These are phyloP conservation scores for Colletotrichum trifolii DNA, from an alignment of 2,329 filamentous ascomycete species.

Conservation along the genomic window DNA sequence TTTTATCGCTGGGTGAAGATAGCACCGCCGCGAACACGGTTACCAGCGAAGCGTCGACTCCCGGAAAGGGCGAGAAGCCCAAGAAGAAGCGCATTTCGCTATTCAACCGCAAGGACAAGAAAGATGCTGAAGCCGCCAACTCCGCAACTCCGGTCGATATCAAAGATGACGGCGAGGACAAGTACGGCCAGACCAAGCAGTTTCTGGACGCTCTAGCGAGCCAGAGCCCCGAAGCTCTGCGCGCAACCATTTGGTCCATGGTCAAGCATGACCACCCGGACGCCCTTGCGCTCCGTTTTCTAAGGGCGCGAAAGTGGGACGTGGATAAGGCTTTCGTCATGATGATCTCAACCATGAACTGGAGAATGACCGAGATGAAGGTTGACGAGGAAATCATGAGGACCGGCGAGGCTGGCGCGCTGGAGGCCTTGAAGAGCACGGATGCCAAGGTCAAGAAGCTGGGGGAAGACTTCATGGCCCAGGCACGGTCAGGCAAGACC, in stretches of 20 bases:
- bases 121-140: constrained; percentile 58
- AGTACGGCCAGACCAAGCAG: constrained; percentile 89
- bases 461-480: constrained; percentile 81
- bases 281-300: constrained; percentile 81
- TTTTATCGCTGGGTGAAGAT: constrained; percentile 71
- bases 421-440: constrained; percentile 66
- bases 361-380: constrained; percentile 84
- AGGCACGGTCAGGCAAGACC: constrained; percentile 91
- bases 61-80: constrained; percentile 63
- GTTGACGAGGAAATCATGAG: constrained; percentile 90
- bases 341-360: constrained; percentile 93
- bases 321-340: constrained; percentile 92
- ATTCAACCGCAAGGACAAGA: constrained; percentile 72
- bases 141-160: constrained; percentile 45
- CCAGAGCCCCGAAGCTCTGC: constrained; percentile 80
- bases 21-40: constrained; percentile 41
- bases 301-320: constrained; percentile 95
- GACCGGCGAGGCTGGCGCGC: constrained; percentile 76
- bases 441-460: constrained; percentile 73
- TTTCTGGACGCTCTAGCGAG: constrained; percentile 85
- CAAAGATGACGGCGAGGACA: constrained; percentile 77
- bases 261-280: constrained; percentile 96
- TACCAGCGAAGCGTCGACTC: constrained; percentile 42
- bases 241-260: constrained; percentile 90
- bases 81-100: constrained; percentile 80